phyloP scores from a whole-genome alignment of 768 basidiomycete genomes.

The Tricholoma sp. region DNA sequence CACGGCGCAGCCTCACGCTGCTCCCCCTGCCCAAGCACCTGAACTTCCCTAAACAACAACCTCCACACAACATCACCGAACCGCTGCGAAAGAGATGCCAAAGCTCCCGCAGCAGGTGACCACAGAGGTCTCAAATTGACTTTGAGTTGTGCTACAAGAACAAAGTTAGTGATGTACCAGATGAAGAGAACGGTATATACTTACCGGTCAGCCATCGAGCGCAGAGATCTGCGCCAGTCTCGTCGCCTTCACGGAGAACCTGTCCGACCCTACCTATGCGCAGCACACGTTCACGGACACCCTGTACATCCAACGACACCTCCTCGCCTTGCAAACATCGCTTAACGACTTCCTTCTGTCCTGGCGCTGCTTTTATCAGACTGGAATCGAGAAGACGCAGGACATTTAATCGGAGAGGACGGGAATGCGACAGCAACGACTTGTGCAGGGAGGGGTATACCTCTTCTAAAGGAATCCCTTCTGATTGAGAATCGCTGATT shows the following conservation, averaged over 20 bases:
- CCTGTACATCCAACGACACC: conserved; percentile 69
- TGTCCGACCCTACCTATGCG: conserved; percentile 68
- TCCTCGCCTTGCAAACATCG: conserved; percentile 79
- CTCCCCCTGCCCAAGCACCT: conserved; percentile 19
- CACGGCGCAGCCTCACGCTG: neutral
- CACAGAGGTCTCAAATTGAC: conserved; percentile 90
- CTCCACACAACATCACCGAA: conserved; percentile 73
- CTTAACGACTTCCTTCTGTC: conserved; percentile 49
- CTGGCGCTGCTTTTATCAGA: conserved; percentile 37
- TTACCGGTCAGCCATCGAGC: conserved; percentile 70
- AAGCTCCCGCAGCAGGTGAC: conserved; percentile 69
- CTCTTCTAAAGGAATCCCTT: conserved; percentile 35
- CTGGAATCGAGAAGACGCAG: conserved; percentile 60
- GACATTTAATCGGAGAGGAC: conserved; percentile 53
- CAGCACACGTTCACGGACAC: conserved; percentile 80
- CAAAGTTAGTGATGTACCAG: neutral
- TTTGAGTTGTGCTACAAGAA: conserved; percentile 72
- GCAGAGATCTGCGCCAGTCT: conserved; percentile 56
- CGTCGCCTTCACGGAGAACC: conserved; percentile 50
- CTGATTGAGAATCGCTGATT: conserved; percentile 20
- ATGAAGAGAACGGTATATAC: conserved; percentile 12
- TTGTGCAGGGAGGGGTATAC: conserved; percentile 49
- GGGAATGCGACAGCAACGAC: conserved; percentile 70
- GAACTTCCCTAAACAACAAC: conserved; percentile 42
- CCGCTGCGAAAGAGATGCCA: conserved; percentile 47